Conservation (phyloP, 1,139 yeast species). For the Debaryomyces sp. region DNA sequence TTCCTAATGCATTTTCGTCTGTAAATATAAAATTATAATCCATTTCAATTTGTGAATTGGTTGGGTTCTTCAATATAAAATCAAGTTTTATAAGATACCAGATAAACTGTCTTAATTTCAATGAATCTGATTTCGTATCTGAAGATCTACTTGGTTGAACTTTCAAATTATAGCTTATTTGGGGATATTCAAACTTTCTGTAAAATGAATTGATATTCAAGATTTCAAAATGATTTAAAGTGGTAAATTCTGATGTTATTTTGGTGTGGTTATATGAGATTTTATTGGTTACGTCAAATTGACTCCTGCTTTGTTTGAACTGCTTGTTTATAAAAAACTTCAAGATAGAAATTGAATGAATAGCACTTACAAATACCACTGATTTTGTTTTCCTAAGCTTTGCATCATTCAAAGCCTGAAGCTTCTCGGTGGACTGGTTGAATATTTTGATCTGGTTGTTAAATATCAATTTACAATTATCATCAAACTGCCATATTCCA, state of each 20-base stretch:
- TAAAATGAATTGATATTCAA: constrained; percentile 28
- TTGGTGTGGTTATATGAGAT: constrained; percentile 17
- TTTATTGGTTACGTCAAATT: constrained; percentile 15
- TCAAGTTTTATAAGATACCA: constrained; percentile 38
- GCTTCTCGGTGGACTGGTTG: constrained; percentile 27
- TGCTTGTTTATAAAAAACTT: constrained; percentile 31
- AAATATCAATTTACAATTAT: constrained; percentile 20
- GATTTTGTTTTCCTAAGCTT: constrained; percentile 19
- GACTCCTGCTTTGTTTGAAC: constrained; percentile 1
- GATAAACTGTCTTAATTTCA: constrained; percentile 30
- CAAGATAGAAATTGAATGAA: constrained; percentile 35
- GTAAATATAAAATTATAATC: constrained; percentile 19
- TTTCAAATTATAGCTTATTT: constrained; percentile 14
- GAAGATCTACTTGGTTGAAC: constrained; percentile 5
- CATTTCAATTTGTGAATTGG: constrained; percentile 14
- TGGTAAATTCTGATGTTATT: constrained; percentile 11
- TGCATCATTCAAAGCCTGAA: constrained; percentile 14
- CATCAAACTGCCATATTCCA: constrained; percentile 12
- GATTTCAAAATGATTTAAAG: constrained; percentile 30
- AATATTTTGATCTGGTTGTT: constrained; percentile 39
- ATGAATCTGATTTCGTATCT: constrained; percentile 26
- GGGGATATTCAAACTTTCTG: constrained; percentile 27
- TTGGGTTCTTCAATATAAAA: constrained; percentile 23
- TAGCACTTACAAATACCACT: constrained; percentile 26
- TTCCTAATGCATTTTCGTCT: constrained; percentile 9